phyloP scores from a whole-genome alignment of 345 rosid genomes.

The Corchorus capsularis region DNA sequence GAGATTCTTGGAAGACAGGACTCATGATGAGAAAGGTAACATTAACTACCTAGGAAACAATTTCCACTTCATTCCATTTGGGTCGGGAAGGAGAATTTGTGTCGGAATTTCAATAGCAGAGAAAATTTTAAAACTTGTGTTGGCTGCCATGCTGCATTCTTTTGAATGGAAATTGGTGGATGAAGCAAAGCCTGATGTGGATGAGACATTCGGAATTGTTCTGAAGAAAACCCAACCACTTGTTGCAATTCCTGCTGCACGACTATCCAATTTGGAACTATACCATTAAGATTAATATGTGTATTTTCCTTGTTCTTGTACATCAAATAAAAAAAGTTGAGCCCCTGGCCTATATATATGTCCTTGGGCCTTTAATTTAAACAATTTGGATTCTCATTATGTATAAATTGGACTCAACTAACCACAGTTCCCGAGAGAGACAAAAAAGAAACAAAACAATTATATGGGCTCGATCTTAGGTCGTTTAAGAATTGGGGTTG shows the following conservation, averaged over 20 bases:
- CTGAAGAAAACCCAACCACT: slow-evolving; percentile 16
- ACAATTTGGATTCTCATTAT: too few species aligned
- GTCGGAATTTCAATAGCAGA: slow-evolving; percentile 25
- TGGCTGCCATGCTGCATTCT: slow-evolving; percentile 13
- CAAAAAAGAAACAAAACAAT: too few species aligned
- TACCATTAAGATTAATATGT: background rate
- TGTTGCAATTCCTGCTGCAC: slow-evolving; percentile 13
- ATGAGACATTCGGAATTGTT: slow-evolving; percentile 17
- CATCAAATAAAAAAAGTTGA: too few species aligned
- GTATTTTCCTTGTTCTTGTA: too few species aligned
- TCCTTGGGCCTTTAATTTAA: too few species aligned
- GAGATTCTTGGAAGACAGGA: slow-evolving; percentile 1
- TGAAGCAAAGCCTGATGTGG: background rate
- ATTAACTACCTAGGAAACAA: background rate
- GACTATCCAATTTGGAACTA: background rate
- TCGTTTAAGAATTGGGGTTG: too few species aligned
- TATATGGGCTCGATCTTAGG: too few species aligned
- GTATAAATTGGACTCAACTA: too few species aligned
- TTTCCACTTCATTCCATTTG: slow-evolving; percentile 27
- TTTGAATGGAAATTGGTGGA: slow-evolving; percentile 15
- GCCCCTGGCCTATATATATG: too few species aligned
- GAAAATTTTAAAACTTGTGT: background rate
- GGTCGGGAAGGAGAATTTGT: slow-evolving; percentile 29
- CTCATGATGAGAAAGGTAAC: background rate
- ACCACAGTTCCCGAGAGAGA: too few species aligned